phyloP scores from a whole-genome alignment of 2,329 filamentous ascomycete genomes.

The Claviceps sp. region DNA sequence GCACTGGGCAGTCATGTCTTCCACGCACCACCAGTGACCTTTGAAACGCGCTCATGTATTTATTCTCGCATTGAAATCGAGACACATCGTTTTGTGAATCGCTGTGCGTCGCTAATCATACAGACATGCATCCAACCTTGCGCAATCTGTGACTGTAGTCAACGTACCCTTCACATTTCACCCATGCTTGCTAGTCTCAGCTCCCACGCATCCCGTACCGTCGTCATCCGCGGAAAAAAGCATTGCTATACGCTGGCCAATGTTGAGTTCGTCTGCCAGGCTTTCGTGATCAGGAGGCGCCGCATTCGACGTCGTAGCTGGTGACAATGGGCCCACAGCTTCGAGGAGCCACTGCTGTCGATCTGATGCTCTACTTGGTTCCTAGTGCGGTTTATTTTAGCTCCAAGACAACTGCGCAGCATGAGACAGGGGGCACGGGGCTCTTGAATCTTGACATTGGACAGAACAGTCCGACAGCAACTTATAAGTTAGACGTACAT shows the following conservation, averaged over 20 bases:
- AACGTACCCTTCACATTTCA: neutral
- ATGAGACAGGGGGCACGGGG: too few relatives aligned
- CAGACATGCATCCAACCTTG: too few relatives aligned
- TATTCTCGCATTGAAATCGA: too few relatives aligned
- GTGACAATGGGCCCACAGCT: neutral
- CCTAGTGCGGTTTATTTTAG: neutral
- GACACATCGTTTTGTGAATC: too few relatives aligned
- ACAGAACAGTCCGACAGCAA: neutral
- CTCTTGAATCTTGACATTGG: neutral
- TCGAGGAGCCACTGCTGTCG: neutral
- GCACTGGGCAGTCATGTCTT: too few relatives aligned
- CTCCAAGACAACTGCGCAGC: neutral
- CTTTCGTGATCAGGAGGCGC: neutral
- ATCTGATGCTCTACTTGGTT: neutral
- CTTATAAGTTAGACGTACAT: neutral
- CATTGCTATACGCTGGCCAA: neutral
- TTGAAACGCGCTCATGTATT: too few relatives aligned
- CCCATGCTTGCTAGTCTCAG: neutral
- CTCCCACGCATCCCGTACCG: neutral
- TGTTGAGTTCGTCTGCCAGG: neutral
- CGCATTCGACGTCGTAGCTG: neutral
- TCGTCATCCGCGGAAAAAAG: neutral
- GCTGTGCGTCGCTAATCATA: too few relatives aligned
- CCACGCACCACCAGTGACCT: too few relatives aligned
- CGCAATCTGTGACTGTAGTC: neutral